These are phyloP conservation scores for Myrica gale DNA, from an alignment of 306 rosid species.

Conservation along the genomic window DNA sequence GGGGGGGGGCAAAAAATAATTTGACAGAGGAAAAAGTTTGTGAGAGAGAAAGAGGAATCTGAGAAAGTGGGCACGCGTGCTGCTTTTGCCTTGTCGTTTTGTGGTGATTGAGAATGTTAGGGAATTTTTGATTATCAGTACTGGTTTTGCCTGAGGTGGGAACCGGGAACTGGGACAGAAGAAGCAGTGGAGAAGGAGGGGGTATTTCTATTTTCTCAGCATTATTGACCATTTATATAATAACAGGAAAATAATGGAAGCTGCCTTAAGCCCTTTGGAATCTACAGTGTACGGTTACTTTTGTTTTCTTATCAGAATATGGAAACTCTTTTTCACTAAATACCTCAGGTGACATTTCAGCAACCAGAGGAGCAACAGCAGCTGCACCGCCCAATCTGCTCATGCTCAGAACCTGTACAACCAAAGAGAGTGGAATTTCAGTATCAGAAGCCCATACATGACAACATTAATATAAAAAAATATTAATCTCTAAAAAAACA, in stretches of 20 bases:
- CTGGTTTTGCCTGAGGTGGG: too few relatives aligned
- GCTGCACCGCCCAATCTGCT: slow-evolving; percentile 98
- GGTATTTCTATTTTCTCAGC: too few relatives aligned
- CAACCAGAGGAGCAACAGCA: slow-evolving; percentile 83
- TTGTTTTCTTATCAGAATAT: too few relatives aligned
- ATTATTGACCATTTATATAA: too few relatives aligned
- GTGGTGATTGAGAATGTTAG: slow-evolving; percentile 32
- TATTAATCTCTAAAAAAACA: slow-evolving; percentile 6
- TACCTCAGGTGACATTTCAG: slow-evolving; percentile 83
- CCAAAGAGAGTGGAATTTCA: background rate
- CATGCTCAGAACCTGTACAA: slow-evolving; percentile 88
- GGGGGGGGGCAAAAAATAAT: too few relatives aligned
- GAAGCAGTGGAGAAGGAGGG: too few relatives aligned
- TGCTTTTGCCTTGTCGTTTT: slow-evolving; percentile 69
- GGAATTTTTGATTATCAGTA: background rate
- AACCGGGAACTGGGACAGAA: too few relatives aligned
- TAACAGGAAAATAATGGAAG: background rate
- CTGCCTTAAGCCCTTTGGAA: too few relatives aligned
- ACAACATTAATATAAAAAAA: background rate
- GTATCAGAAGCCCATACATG: slow-evolving; percentile 2
- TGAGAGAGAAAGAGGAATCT: slow-evolving; percentile 47
- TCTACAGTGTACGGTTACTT: background rate
- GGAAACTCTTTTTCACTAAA: background rate
- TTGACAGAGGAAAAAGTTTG: too few relatives aligned
- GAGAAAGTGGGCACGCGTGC: slow-evolving; percentile 82